A percentile compares a stretch with the other conserved stretches of the same genome.
Conservation (phyloP, 257 asterid genomes). For the Przewalskia tangutica region DNA sequence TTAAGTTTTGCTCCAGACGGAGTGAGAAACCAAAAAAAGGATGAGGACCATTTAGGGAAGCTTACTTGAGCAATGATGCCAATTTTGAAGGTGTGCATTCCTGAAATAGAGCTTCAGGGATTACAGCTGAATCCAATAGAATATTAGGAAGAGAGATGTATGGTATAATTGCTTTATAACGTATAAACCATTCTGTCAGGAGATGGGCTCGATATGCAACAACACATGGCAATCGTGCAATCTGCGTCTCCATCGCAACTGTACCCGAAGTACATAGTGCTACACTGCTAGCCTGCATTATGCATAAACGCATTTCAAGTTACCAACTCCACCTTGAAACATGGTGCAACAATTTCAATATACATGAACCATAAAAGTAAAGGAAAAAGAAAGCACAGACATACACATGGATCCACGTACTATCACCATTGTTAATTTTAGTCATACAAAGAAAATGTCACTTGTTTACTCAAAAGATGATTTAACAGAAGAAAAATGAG, state of each 20-base stretch:
- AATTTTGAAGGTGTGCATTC: constrained; percentile 68
- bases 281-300: constrained; percentile 68
- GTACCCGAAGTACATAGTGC: constrained; percentile 96
- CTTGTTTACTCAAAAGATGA: neutral
- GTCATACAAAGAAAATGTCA: neutral
- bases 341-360: neutral
- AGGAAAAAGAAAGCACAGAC: neutral
- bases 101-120: constrained; percentile 82
- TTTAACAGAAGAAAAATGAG: neutral
- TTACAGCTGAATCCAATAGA: constrained; percentile 50
- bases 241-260: constrained; percentile 82
- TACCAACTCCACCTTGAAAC: neutral
- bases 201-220: constrained; percentile 89
- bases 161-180: constrained; percentile 62
- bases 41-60: constrained; percentile 1
- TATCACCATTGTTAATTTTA: neutral
- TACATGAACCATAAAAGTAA: neutral
- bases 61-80: constrained; percentile 53
- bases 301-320: neutral
- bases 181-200: constrained; percentile 75
- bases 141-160: constrained; percentile 89
- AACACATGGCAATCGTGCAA: constrained; percentile 85
- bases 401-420: neutral
- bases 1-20: neutral
- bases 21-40: neutral